Conservation (phyloP, 1,139 yeast genomes). For the Arxiozyma heterogenica region DNA sequence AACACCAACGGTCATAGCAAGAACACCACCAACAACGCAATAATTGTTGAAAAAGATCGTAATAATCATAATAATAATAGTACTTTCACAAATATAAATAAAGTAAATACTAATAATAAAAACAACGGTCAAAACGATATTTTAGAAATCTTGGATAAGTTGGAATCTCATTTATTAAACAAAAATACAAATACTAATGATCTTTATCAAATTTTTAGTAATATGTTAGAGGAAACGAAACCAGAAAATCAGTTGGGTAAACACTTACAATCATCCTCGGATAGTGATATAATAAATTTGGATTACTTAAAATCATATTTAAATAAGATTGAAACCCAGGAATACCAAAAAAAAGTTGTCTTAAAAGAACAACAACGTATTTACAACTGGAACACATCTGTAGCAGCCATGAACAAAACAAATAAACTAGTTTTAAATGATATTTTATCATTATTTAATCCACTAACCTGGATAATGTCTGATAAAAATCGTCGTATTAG, state of each 20-base stretch:
- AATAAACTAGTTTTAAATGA: background rate
- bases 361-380: constrained; percentile 12
- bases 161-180: constrained; percentile 1
- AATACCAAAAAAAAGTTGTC: constrained; percentile 12
- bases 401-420: background rate
- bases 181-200: constrained; percentile 5
- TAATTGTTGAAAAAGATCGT: no score
- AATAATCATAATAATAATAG: background rate
- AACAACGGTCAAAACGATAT: background rate
- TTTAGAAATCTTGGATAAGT: background rate
- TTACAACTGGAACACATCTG: constrained; percentile 17
- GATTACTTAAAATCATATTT: constrained; percentile 10
- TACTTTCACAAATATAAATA: background rate
- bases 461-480: background rate
- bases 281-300: background rate
- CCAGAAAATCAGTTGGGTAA: background rate
- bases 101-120: background rate
- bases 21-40: background rate
- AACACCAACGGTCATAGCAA: background rate
- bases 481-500: background rate
- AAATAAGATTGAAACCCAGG: constrained; percentile 13
- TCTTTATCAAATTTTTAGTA: constrained; percentile 8
- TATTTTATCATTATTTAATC: background rate
- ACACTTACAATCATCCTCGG: background rate
- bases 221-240: constrained; percentile 6